phyloP scores from a whole-genome alignment of 2,329 filamentous ascomycete genomes.

The Coniochaeta sp. region DNA sequence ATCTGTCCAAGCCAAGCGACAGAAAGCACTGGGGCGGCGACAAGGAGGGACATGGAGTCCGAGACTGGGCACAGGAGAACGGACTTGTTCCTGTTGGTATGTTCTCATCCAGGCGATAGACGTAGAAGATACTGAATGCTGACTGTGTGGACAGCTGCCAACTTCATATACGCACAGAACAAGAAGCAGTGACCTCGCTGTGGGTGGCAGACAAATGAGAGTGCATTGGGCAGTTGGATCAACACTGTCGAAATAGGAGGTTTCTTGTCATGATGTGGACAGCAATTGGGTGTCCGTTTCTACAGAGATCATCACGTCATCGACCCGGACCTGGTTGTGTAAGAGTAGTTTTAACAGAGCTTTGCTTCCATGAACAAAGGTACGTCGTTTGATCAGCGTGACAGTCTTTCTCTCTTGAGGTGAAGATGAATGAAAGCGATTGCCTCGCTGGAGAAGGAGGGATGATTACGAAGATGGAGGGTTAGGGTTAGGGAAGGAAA shows the following conservation, averaged over 20 bases:
- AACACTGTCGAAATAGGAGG: not conserved
- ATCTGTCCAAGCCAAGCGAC: slow-evolving; percentile 25
- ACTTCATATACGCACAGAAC: slow-evolving; percentile 33
- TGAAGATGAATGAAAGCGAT: too few species aligned
- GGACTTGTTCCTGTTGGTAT: slow-evolving; percentile 32
- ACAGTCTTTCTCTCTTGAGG: too few species aligned
- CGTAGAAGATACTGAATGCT: not conserved
- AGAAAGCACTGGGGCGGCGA: slow-evolving; percentile 32
- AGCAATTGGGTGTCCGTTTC: too few species aligned
- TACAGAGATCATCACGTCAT: too few species aligned
- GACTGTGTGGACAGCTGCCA: slow-evolving; percentile 22
- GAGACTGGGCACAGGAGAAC: slow-evolving; percentile 31
- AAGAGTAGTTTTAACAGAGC: too few species aligned
- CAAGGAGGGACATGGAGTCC: slow-evolving; percentile 26
- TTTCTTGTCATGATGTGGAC: not conserved
- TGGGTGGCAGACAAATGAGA: not conserved
- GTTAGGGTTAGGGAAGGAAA: not conserved
- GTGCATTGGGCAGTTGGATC: too few species aligned
- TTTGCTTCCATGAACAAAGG: too few species aligned
- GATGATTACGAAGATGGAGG: too few species aligned
- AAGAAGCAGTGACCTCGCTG: slow-evolving; percentile 22
- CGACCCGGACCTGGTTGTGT: too few species aligned
- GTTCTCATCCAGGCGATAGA: slow-evolving; percentile 12
- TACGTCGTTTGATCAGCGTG: too few species aligned
- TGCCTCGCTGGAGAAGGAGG: too few species aligned